Evolutionary conservation across 768 basidiomycete genomes (phyloP).

Genomic region (Symmetrospora coprosmae): DNA sequence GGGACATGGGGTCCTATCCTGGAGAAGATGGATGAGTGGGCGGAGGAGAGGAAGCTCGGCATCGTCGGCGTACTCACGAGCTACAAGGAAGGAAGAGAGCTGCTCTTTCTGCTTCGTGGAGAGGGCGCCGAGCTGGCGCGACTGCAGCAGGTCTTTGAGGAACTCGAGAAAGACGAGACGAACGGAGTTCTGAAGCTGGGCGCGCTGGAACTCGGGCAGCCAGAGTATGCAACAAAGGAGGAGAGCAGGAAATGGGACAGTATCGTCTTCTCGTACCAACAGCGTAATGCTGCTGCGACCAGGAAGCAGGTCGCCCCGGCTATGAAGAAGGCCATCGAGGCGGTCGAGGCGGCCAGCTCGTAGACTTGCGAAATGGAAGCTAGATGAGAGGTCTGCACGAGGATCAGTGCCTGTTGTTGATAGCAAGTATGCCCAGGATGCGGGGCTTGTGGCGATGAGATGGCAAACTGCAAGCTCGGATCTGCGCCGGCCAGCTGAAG

Average conservation of each 20-base stretch:
- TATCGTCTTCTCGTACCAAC: constrained; percentile 1
- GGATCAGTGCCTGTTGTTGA: not conserved
- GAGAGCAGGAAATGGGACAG: not conserved
- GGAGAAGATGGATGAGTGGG: constrained; percentile 45
- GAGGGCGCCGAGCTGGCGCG: not conserved
- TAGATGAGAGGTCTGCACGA: not conserved
- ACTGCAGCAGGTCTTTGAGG: not conserved
- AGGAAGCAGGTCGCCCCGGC: constrained; percentile 18
- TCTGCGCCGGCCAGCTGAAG: too few relatives aligned
- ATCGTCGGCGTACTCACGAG: constrained; percentile 64
- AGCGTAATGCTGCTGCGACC: not conserved
- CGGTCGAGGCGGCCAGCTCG: too few relatives aligned
- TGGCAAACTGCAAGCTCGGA: too few relatives aligned
- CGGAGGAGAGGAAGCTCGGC: constrained; percentile 50
- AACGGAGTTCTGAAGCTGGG: not conserved
- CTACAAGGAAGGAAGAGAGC: constrained; percentile 18
- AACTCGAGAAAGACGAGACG: constrained; percentile 12
- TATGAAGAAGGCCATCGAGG: constrained; percentile 18
- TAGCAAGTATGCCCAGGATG: too few relatives aligned
- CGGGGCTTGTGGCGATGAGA: too few relatives aligned
- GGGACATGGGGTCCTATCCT: constrained; percentile 37
- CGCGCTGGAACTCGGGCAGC: constrained; percentile 1
- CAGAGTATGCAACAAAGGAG: not conserved
- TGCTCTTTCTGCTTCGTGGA: not conserved
- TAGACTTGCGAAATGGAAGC: too few relatives aligned